These are phyloP conservation scores for Scytalidium lignicola DNA, from an alignment of 2,329 filamentous ascomycete species.

Conservation along the genomic window DNA sequence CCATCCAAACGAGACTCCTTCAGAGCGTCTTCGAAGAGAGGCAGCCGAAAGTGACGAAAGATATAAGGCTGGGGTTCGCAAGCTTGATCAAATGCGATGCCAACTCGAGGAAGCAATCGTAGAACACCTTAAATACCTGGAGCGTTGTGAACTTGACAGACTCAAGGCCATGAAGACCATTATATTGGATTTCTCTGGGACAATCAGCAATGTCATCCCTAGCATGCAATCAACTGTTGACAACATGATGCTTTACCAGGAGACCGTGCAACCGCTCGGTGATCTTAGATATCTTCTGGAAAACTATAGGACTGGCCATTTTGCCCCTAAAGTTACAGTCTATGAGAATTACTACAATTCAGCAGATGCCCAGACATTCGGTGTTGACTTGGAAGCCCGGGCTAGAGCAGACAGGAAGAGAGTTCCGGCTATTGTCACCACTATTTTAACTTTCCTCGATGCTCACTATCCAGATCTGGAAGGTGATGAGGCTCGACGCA, in stretches of 20 bases:
- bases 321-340: slow-evolving; percentile 81
- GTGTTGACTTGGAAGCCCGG: slow-evolving; percentile 93
- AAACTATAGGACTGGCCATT: slow-evolving; percentile 93
- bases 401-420: slow-evolving; percentile 92
- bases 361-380: slow-evolving; percentile 95
- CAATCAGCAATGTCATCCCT: slow-evolving; percentile 96
- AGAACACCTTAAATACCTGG: slow-evolving; percentile 88
- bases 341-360: slow-evolving; percentile 99
- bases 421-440: slow-evolving; percentile 87
- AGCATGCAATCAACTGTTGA: slow-evolving; percentile 93
- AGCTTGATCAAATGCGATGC: slow-evolving; percentile 85
- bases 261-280: slow-evolving; percentile 89
- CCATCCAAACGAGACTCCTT: slow-evolving; percentile 88
- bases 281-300: slow-evolving; percentile 92
- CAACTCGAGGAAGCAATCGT: slow-evolving; percentile 94
- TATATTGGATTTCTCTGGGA: slow-evolving; percentile 93
- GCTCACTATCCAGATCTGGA: slow-evolving; percentile 97
- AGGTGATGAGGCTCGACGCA: slow-evolving; percentile 86
- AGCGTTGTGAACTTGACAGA: slow-evolving; percentile 92
- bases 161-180: slow-evolving; percentile 98
- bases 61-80: slow-evolving; percentile 82
- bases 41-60: slow-evolving; percentile 86
- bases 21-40: slow-evolving; percentile 81
- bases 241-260: slow-evolving; percentile 98
- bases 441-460: slow-evolving; percentile 89